These are phyloP conservation scores for Trichophyton simii DNA, from an alignment of 2,329 filamentous ascomycete species.

Conservation along the genomic window DNA sequence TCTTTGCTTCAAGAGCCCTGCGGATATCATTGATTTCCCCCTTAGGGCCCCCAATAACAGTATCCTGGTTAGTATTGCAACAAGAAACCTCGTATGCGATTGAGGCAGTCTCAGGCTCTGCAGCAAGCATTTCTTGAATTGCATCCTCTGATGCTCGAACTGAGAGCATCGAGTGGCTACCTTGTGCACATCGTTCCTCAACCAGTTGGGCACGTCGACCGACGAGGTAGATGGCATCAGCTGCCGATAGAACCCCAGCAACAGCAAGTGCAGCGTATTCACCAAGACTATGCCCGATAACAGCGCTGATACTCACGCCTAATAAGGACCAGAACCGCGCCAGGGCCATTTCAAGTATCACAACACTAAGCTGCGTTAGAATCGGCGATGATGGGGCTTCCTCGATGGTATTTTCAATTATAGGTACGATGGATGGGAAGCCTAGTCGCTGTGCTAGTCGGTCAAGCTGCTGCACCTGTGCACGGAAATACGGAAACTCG, in stretches of 20 bases:
- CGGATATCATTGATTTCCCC: constrained; percentile 23
- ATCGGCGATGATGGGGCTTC: constrained; percentile 5
- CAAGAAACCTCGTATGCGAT: constrained; percentile 1
- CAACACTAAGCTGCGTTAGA: constrained; percentile 24
- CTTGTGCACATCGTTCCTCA: constrained; percentile 35
- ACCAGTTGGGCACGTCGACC: constrained; percentile 23
- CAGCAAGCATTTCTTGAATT: background rate
- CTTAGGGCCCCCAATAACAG: constrained; percentile 16
- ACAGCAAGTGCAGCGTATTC: constrained; percentile 19
- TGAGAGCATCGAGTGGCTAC: constrained; percentile 55
- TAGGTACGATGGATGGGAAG: background rate
- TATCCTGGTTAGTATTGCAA: constrained; percentile 11
- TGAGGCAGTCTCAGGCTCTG: background rate
- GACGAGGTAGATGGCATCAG: constrained; percentile 22
- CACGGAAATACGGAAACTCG: background rate
- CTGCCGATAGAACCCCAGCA: constrained; percentile 20
- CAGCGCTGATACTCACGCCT: constrained; percentile 7
- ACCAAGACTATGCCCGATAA: constrained; percentile 13
- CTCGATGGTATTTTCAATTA: background rate
- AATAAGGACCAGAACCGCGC: constrained; percentile 28
- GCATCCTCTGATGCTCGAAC: constrained; percentile 22
- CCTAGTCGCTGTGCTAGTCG: background rate
- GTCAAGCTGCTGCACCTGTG: background rate
- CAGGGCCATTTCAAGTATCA: constrained; percentile 34
- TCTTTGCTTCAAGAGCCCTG: constrained; percentile 29